phyloP scores from a whole-genome alignment of 257 asterid species.

The Penstemon newberryi region DNA sequence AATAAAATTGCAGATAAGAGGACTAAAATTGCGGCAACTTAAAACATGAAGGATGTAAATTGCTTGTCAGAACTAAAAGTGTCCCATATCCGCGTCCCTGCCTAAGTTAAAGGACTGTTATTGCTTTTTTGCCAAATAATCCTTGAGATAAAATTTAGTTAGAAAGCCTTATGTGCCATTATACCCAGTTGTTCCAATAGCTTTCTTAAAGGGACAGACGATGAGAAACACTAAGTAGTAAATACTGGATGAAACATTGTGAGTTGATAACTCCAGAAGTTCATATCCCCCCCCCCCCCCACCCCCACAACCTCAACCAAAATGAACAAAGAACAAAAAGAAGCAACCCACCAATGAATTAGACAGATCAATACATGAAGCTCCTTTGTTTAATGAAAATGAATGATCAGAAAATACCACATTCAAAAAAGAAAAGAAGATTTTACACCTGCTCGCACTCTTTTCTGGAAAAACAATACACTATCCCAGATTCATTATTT shows the following conservation, averaged over 20 bases:
- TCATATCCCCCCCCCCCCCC: slow-evolving; percentile 9
- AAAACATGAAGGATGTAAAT: too few species aligned
- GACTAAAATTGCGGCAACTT: too few species aligned
- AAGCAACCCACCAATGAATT: slow-evolving; percentile 9
- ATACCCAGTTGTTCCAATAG: not conserved
- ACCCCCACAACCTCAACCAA: slow-evolving; percentile 12
- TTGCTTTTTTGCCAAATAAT: not conserved
- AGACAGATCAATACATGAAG: slow-evolving; percentile 10
- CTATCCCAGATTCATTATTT: slow-evolving; percentile 92
- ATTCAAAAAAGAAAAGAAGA: slow-evolving; percentile 14
- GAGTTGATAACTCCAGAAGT: slow-evolving; percentile 19
- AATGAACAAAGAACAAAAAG: slow-evolving; percentile 5
- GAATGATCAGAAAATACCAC: slow-evolving; percentile 9
- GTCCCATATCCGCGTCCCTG: too few species aligned
- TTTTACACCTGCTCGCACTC: slow-evolving; percentile 89
- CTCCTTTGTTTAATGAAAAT: slow-evolving; percentile 13
- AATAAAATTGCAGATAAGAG: too few species aligned
- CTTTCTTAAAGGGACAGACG: not conserved
- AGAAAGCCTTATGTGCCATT: not conserved
- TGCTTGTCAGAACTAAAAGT: too few species aligned
- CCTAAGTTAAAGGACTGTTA: too few species aligned
- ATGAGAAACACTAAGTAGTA: not conserved
- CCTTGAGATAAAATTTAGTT: slow-evolving; percentile 2
- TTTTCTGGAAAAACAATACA: slow-evolving; percentile 95
- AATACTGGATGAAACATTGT: slow-evolving; percentile 15